A percentile compares a stretch with the other conserved stretches of the same genome.
phyloP scores from a whole-genome alignment of 2,329 filamentous ascomycete genomes.

The Phoma herbarum region DNA sequence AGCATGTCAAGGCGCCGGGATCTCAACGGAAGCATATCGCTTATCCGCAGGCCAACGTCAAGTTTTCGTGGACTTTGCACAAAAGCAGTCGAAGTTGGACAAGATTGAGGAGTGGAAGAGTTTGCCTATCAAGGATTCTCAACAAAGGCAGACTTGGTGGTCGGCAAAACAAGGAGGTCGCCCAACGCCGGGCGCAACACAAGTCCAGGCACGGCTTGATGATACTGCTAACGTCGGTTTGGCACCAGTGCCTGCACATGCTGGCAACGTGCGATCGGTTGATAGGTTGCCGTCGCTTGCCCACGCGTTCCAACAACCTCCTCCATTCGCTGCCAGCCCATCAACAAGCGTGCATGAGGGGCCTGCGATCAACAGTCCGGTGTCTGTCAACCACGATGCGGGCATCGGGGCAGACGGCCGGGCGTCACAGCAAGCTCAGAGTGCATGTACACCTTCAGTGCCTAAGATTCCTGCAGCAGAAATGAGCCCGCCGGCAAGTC shows the following conservation, averaged over 20 bases:
- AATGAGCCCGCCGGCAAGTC: neutral
- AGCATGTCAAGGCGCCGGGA: constrained; percentile 19
- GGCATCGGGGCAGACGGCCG: neutral
- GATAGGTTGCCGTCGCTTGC: neutral
- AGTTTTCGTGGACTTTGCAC: constrained; percentile 15
- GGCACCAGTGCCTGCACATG: neutral
- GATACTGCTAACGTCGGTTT: neutral
- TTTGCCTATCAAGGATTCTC: constrained; percentile 24
- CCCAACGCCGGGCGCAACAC: neutral
- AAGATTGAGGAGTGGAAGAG: constrained; percentile 37
- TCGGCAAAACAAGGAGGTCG: constrained; percentile 12
- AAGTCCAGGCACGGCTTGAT: neutral
- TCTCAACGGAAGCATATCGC: constrained; percentile 16
- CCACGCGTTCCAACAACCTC: neutral
- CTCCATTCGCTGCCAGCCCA: neutral
- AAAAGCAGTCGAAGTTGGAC: constrained; percentile 29
- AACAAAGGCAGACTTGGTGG: constrained; percentile 29
- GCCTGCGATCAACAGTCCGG: neutral
- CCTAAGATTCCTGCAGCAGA: neutral
- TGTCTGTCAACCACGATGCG: neutral
- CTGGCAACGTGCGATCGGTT: neutral
- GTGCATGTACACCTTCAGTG: neutral
- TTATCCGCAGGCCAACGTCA: constrained; percentile 20
- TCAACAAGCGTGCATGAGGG: neutral
- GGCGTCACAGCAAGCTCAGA: neutral